Base-by-base conservation (phyloP, 768 basidiomycete genomes). In the Holtermanniella nyarrowii region DNA sequence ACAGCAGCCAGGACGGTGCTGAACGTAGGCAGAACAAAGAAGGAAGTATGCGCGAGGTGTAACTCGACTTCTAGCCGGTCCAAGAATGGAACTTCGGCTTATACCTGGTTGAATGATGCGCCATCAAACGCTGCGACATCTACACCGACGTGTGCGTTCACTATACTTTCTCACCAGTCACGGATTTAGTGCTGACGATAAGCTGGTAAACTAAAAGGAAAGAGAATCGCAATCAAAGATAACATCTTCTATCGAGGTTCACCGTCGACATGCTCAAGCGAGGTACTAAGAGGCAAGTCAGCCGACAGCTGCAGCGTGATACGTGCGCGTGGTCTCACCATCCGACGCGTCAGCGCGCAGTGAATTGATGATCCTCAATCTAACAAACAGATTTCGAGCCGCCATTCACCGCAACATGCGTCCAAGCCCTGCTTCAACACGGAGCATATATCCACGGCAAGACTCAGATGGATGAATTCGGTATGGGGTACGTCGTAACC, bases 391-490 rank as follows among this genome's bases (percentile, higher is more conserved):
- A 78, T 37, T 95, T 86, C 63, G 69, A 60, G 0, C 81, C 91
- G 0, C 87, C 88, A 0, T 88, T 85, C 64, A 85, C 88, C 66
- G 87, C 93, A 45, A 93, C 88, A 0, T 85, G 85, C 4, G 86
- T 95, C 0, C 54, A 72, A 3, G 72, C 82, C 10, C 71, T 97
- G 2, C 75, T 76, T 1, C 55, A 74, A 0, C 73, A 76, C 0
- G 89, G 88, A 0, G 88, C 83, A 0, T 71, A 79, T 16, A 77
- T 96, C 11, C 63, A 85, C 1, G 93, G 89, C 1, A 95, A 95
- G 73, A 83, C 90, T 0, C 91, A 93, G 65, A 88, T 88, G 69
- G 93, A 99, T 66, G 91, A 97, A 72, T 97, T 97, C 71, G 93
- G 93, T 1, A 97, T 97, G 93, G 93, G 93, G 84, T 90, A 52